These are phyloP conservation scores for Hymenotorrendiella dingleyae DNA, from an alignment of 2,329 filamentous ascomycete species.

Conservation along the genomic window DNA sequence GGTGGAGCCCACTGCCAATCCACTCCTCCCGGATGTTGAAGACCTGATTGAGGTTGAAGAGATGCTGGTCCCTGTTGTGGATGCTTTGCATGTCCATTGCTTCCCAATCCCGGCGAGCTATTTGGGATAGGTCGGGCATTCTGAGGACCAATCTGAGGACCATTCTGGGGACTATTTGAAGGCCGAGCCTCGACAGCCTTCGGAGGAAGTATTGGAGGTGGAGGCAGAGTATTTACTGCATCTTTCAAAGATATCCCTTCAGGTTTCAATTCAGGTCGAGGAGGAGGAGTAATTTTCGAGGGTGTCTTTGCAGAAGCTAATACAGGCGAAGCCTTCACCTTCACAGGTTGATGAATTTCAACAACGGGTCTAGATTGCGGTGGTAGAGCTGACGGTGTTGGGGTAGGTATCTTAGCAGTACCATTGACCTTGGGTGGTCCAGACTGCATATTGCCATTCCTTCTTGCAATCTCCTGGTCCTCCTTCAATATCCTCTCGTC, in stretches of 20 bases:
- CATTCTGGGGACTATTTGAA: conserved; percentile 6
- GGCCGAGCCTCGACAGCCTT: conserved; percentile 8
- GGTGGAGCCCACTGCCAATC: conserved; percentile 25
- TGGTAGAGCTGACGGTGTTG: not conserved
- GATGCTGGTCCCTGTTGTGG: conserved; percentile 16
- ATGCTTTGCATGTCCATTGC: conserved; percentile 15
- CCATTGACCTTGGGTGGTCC: conserved; percentile 17
- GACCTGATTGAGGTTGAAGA: conserved; percentile 20
- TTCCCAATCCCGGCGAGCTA: conserved; percentile 13
- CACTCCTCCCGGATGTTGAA: conserved; percentile 11
- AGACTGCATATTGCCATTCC: conserved; percentile 6
- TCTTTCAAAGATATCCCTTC: conserved; percentile 25
- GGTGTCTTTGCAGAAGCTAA: conserved; percentile 4
- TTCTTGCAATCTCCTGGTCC: conserved; percentile 13
- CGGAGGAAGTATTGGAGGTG: conserved; percentile 9
- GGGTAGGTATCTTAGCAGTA: conserved; percentile 4
- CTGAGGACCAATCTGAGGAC: conserved; percentile 9
- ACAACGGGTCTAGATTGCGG: conserved; percentile 2
- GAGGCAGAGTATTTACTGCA: conserved; percentile 21
- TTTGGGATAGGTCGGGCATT: conserved; percentile 8
- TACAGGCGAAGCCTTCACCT: conserved; percentile 1
- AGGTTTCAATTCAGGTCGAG: conserved; percentile 15
- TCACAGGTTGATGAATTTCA: conserved; percentile 5
- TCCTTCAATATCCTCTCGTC: conserved; percentile 36
- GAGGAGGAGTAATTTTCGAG: conserved; percentile 13